Base-by-base conservation (phyloP, 768 basidiomycete species). In the Paxillus ammoniavirescens region DNA sequence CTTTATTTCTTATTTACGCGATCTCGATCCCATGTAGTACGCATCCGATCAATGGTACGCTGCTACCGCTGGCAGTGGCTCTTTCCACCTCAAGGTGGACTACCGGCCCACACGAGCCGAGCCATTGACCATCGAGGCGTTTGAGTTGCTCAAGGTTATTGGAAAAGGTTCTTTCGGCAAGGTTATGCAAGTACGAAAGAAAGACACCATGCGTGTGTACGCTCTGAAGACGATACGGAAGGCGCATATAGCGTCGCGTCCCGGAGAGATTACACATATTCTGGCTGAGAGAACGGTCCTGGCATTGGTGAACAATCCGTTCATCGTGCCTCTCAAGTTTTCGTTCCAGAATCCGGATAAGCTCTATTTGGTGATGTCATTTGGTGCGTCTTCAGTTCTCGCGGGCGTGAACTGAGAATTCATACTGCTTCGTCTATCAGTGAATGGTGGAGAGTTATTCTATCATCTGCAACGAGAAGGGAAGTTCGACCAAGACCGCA, bases 111-210 rank as follows among this genome's bases (percentile, higher is more conserved):
- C 81, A 26, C 84, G 90, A 53, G 84, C 87, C 61, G 87, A 91
- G 65, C 75, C 89, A 4, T 78, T 98, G 44, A 92, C 93, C n/a
- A 98, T 98, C 65, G 95, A 98, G 63, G 87, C 87, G 4, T 98
- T 99, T 66, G 96, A 99, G 56, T 76, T 99, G 46, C 87, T 99
- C 65, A 97, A 95, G 69, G 96, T 99, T 42, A 96, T 99, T 54
- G 95, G 96, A 17, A 98, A 98, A 72, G 96, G 97, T 10, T 89
- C 86, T 55, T 99, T 99, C 63, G 96, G 97, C 14, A 99, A 99
- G 73, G 95, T 96, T 36, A 98, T 98, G 97, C 96, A 99, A 80
- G 96, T 99, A 40, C 88, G 94, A 50, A 99, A 99, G 76, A 95
- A 97, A 75, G 94, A 99, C 72, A 98, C 97, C 1, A 83, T 92